phyloP scores from a whole-genome alignment of 805 yeast species.

The Ogataea sp. region DNA sequence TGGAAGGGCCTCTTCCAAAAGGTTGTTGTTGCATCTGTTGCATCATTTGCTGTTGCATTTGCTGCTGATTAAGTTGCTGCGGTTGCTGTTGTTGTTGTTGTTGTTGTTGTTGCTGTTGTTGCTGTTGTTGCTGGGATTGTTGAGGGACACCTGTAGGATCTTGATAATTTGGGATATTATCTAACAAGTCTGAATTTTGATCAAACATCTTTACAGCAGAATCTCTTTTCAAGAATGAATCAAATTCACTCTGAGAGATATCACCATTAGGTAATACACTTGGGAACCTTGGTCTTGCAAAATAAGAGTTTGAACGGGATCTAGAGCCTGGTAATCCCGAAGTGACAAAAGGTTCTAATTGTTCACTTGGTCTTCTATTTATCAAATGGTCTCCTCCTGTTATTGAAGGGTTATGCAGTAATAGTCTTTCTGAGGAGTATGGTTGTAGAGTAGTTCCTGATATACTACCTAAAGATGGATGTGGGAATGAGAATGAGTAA shows the following conservation, averaged over 20 bases:
- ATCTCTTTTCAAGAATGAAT: constrained; percentile 27
- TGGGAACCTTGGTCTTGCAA: constrained; percentile 20
- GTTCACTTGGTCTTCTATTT: constrained; percentile 40
- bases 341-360: constrained; percentile 39
- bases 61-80: constrained; percentile 8
- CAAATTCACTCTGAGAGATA: constrained; percentile 24
- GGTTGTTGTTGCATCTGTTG: constrained; percentile 2
- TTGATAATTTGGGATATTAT: constrained; percentile 16
- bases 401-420: constrained; percentile 8
- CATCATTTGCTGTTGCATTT: constrained; percentile 4
- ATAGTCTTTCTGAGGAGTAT: constrained; percentile 18
- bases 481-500: constrained; percentile 18
- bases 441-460: constrained; percentile 15
- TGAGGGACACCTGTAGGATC: constrained; percentile 5
- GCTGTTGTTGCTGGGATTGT: constrained; percentile 3
- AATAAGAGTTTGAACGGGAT: constrained; percentile 21
- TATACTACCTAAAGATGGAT: neutral
- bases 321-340: constrained; percentile 6
- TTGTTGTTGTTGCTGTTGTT: constrained; percentile 2
- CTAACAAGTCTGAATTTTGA: constrained; percentile 16
- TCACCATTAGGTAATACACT: constrained; percentile 18
- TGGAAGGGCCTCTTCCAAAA: constrained; percentile 6
- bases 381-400: constrained; percentile 15
- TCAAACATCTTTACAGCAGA: constrained; percentile 21
- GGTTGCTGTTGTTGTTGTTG: constrained; percentile 6